Conservation (phyloP, 306 rosid species). For the Ochetophila trinervis region DNA sequence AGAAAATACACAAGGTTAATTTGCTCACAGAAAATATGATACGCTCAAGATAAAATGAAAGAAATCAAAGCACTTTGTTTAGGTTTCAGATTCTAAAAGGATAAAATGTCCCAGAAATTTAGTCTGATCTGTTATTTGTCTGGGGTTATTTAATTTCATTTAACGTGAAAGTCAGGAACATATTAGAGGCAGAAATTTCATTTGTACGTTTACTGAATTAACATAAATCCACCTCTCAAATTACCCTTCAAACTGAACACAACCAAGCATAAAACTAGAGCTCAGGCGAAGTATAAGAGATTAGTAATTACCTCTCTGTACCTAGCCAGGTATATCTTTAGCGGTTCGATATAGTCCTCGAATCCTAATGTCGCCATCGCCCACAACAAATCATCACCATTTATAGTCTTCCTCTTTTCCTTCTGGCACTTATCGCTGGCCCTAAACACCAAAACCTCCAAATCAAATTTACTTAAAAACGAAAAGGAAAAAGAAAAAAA, state of each 20-base stretch:
- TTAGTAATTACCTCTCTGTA: slow-evolving; percentile 67
- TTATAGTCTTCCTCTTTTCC: slow-evolving; percentile 94
- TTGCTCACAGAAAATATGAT: too few species aligned
- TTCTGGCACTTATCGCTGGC: slow-evolving; percentile 94
- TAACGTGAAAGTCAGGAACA: too few species aligned
- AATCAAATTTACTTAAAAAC: background rate
- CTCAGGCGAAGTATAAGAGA: background rate
- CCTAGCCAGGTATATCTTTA: slow-evolving; percentile 76
- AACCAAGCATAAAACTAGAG: background rate
- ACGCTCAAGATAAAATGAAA: background rate
- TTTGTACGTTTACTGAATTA: too few species aligned
- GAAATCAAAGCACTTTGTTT: background rate
- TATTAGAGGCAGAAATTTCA: too few species aligned
- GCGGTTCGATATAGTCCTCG: slow-evolving; percentile 92
- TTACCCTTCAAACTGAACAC: background rate
- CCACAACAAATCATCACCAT: slow-evolving; percentile 92
- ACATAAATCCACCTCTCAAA: background rate
- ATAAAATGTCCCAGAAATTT: too few species aligned
- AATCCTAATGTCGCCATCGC: slow-evolving; percentile 92
- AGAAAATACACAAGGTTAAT: background rate
- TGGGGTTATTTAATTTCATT: too few species aligned
- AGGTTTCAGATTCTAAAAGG: background rate
- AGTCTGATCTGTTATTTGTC: too few species aligned
- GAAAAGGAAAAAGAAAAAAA: background rate
- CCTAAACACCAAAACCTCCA: slow-evolving; percentile 42